Base-by-base conservation (phyloP, 306 rosid genomes). In the Castanea sativa region DNA sequence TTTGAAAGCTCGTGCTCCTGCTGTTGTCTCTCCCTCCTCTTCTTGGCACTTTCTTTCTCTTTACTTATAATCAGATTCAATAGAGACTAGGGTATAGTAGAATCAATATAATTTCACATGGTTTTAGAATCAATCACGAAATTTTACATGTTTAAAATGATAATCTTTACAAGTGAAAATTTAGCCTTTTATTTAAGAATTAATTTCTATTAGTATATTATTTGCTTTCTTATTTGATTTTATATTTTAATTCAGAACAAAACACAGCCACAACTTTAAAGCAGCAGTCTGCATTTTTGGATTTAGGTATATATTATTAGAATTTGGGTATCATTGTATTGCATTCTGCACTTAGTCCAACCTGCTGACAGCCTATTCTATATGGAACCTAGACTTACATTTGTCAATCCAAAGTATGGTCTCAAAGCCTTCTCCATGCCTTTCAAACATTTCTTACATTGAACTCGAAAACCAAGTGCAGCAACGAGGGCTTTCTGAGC, bases 331-430 rank as follows among this genome's bases (percentile, higher is more conserved):
- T 60, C 67, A 60, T 25, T 6, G 33, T 25, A 60, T 18, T 25
- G 2, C 35, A 60, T 60, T 11, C 67, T 60, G 33, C 16, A 23
- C 67, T 11, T 10, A 60, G 67, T 60, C 33, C 35, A 60, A 23
- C 67, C 67, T 60, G 6, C 5, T 25, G 20, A 6, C 71, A 65
- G 49, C 49, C 14, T 18, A 30, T 32, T 65, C 71, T 65, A 32
- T 30, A 21, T 10, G 41, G 3, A 14, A 11, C 21, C 6, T 75
- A 38, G 29, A 87, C 97, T 95, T 71, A 95, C 98, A 87, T 95
- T 95, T 73, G 99, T 92, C 74, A 95, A 97, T 83, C 91, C 99
- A 70, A 95, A 95, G 87, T 95, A 95, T 27, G 99, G 99, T 86
- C 91, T 87, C 81, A 95, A 75, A 45, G 99, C 98, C 75, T 85